These are phyloP conservation scores for Fonsecaea pugnacius DNA, from an alignment of 2,329 filamentous ascomycete species.

Conservation along the genomic window DNA sequence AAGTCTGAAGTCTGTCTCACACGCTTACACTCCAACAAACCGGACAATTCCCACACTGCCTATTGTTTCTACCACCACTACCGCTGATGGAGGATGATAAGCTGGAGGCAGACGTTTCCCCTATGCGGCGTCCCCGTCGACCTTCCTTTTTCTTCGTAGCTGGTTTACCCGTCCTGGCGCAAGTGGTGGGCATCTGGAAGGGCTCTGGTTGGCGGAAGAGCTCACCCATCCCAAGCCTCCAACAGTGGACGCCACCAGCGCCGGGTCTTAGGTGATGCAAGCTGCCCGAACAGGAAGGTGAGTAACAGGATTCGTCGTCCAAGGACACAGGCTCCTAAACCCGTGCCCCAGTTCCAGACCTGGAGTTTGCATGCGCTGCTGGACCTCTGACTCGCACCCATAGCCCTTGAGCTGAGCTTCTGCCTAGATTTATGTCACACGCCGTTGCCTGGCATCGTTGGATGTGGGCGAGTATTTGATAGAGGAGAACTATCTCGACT, in stretches of 20 bases:
- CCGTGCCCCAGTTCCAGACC: background rate
- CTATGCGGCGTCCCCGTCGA: background rate
- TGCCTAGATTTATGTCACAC: background rate
- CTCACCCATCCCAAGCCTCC: background rate
- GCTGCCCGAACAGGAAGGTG: background rate
- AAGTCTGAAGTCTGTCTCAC: background rate
- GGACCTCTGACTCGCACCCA: background rate
- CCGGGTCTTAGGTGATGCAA: background rate
- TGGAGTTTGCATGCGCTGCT: background rate
- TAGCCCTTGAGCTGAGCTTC: background rate
- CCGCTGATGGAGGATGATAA: background rate
- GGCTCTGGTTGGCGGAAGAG: background rate
- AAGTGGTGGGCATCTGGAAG: background rate
- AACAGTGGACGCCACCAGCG: background rate
- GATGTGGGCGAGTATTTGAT: background rate
- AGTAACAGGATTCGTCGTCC: background rate
- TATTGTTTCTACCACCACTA: background rate
- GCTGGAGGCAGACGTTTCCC: background rate
- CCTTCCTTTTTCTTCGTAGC: background rate
- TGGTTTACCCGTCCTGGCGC: background rate
- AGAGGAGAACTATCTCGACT: background rate
- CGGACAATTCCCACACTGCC: background rate
- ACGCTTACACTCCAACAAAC: background rate
- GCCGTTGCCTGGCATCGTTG: background rate
- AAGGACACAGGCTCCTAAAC: background rate